phyloP scores from a whole-genome alignment of 352 stramenopile genomes.

The Phytophthora megakarya region DNA sequence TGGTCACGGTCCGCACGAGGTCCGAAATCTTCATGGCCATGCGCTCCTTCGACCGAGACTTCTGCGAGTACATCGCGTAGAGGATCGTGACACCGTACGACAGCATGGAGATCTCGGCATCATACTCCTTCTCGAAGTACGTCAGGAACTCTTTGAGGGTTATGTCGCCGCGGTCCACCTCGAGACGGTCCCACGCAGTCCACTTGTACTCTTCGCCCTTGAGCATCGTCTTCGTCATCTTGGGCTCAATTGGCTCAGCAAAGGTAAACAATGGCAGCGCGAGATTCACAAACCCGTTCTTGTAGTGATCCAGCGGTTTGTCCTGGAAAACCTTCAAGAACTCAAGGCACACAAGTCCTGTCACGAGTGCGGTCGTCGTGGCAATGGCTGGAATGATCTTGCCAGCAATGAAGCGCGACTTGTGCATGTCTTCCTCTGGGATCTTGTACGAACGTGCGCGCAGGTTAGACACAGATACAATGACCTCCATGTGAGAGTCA shows the following conservation, averaged over 20 bases:
- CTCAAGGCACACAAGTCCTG: constrained; percentile 98
- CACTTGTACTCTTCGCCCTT: constrained; percentile 97
- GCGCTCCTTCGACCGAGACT: constrained; percentile 91
- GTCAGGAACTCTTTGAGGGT: constrained; percentile 96
- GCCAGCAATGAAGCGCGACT: constrained; percentile 98
- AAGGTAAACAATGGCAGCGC: constrained; percentile 98
- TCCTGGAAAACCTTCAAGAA: constrained; percentile 95
- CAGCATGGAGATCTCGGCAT: constrained; percentile 98
- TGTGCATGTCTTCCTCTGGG: constrained; percentile 96
- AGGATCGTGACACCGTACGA: constrained; percentile 95
- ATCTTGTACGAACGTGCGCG: constrained; percentile 99
- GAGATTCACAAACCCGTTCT: constrained; percentile 99
- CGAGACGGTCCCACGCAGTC: constrained; percentile 98
- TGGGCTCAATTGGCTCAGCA: constrained; percentile 95
- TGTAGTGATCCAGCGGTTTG: constrained; percentile 95
- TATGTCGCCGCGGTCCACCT: constrained; percentile 95
- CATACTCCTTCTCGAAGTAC: constrained; percentile 96
- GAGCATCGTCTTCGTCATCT: constrained; percentile 92
- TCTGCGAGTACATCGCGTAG: constrained; percentile 90
- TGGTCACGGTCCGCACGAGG: constrained; percentile 95
- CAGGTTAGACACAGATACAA: constrained; percentile 97
- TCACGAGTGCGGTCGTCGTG: constrained; percentile 99
- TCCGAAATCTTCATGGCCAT: constrained; percentile 98
- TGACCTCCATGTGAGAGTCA: constrained; percentile 98
- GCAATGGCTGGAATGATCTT: constrained; percentile 99